phyloP scores from a whole-genome alignment of 108 stramenopile species.

The Epithemia pelagica region DNA sequence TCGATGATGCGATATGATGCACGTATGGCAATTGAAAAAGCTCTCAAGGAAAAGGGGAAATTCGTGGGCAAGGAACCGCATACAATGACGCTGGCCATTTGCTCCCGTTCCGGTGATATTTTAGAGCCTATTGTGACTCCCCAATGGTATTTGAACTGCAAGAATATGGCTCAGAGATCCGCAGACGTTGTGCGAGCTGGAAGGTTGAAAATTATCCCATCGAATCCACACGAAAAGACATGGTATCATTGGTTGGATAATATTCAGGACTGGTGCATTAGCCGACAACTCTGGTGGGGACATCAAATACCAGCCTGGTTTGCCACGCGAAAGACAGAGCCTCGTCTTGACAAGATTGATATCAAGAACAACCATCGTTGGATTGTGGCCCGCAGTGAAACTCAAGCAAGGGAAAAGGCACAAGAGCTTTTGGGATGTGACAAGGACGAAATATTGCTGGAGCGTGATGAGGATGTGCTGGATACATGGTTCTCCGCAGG shows the following conservation, averaged over 20 bases:
- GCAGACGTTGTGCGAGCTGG: conserved; percentile 92
- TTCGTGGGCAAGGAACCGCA: conserved; percentile 92
- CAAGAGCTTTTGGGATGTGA: conserved; percentile 69
- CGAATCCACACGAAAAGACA: conserved; percentile 82
- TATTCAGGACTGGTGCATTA: conserved; percentile 98
- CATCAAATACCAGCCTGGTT: conserved; percentile 99
- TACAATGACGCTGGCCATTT: conserved; percentile 94
- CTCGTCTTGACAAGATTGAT: conserved; percentile 52
- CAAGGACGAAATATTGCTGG: conserved; percentile 71
- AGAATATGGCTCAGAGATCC: conserved; percentile 89
- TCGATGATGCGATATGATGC: conserved; percentile 99
- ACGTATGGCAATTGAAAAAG: conserved; percentile 91
- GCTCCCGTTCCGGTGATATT: conserved; percentile 96
- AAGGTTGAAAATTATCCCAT: conserved; percentile 90
- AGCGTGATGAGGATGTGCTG: conserved; percentile 96
- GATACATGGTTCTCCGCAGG: conserved; percentile 99
- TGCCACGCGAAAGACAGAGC: conserved; percentile 73
- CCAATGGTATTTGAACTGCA: conserved; percentile 98
- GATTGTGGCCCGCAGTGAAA: conserved; percentile 92
- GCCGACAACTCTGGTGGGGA: conserved; percentile 99
- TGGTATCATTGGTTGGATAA: conserved; percentile 98
- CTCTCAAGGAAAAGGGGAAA: conserved; percentile 88
- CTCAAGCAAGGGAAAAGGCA: conserved; percentile 81
- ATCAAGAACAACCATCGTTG: conserved; percentile 88
- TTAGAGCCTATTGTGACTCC: conserved; percentile 99